Evolutionary conservation across 805 yeast species (phyloP), one percentile per base, ranked within the genome.

Genomic region (Wickerhamiella brachini): DNA sequence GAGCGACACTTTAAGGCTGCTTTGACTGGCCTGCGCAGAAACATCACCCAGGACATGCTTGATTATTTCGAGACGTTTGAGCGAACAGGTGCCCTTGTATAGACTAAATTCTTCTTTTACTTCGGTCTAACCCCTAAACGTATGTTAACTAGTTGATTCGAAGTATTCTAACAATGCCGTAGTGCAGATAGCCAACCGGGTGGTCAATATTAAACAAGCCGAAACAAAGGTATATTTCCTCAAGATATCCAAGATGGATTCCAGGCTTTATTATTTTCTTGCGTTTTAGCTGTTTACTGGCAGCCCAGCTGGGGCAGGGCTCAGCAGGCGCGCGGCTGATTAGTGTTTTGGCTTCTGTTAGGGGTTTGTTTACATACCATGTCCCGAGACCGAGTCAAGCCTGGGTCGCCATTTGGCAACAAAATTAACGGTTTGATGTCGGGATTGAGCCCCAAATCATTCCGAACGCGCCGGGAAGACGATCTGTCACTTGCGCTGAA

Each of bases 11-110:
- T 87, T 59, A 80, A 76, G 24, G 72, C 71, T 50, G 97, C 95
- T 0, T 60, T 90, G 49, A 59, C 62, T 26, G 83, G 80, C 1
- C 75, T 89, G 18, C 76, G 88, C 9, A 76, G 75, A 60, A 93
- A 90, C 26, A 93, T 93, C 45, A 88, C 95, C 0, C 71, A 72
- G 10, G 95, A 86, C 21, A 87, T 90, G 96, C 62, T 89, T 31
- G 76, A 73, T 1, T 89, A 86, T 57, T 90, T 84, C 62, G 69
- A 69, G 54, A 77, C 71, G 18, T 82, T 80, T 29, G 39, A 45
- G 10, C 5, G 13, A 20, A 37, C 41, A 3, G 41, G 41, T 6
- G 41, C 41, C 7, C 9, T 37, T 3, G 20, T n/a, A 18, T 37
- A 37, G 34, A 26, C 31, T 26, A 26, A 6, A 7, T 26, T 26